Evolutionary conservation across 2,329 filamentous ascomycete species (phyloP), one percentile per base, ranked within the genome.

Genomic region (Gaeumannomyces tritici): DNA sequence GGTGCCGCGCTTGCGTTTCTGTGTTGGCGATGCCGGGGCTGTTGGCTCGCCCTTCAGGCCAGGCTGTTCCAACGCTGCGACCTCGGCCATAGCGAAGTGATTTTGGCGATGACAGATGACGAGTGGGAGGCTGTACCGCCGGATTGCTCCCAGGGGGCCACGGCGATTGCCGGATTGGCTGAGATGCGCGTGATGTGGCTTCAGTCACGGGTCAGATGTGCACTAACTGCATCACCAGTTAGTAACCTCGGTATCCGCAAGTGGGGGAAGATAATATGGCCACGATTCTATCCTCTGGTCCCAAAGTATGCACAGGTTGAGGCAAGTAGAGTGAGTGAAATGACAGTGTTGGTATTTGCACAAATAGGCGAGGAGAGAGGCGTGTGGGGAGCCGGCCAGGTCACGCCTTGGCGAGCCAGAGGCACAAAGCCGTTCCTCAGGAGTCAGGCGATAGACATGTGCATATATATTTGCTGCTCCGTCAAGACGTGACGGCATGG

Each of bases 1-100:
- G 27, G 73, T 72, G 62, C 78, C 76, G 61, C 83, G 81, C 75
- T 85, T 85, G 64, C 83, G 76, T 74, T 85, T 86, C 69, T 80
- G 77, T 21, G 28, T 61, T 13, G 59, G 59, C 33, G 59, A 61
- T 35, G 59, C 31, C 26, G 57, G 57, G 33, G 42, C 31, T 27
- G 51, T 12, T 24, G 59, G 26, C 26, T 61, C 59, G 29, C 47
- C 59, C 59, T 61, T 61, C 47, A 60, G 42, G 59, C 47, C 31
- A n/a, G 59, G 21, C 59, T 61, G 59, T 55, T 61, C 59, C 59
- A 61, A 18, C 9, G 59, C 27, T 55, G 59, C 59, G n/a, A 61
- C 59, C 51, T 61, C 59, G 28, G 59, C 59, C 59, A 61, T 61
- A 55, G 11, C 54, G 59, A n/a, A 33, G 47, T 24, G 42, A 18